A percentile compares a stretch with the other conserved stretches of the same genome.
Conservation (phyloP, 495 filamentous ascomycete species). For the Podospora tetraspora region DNA sequence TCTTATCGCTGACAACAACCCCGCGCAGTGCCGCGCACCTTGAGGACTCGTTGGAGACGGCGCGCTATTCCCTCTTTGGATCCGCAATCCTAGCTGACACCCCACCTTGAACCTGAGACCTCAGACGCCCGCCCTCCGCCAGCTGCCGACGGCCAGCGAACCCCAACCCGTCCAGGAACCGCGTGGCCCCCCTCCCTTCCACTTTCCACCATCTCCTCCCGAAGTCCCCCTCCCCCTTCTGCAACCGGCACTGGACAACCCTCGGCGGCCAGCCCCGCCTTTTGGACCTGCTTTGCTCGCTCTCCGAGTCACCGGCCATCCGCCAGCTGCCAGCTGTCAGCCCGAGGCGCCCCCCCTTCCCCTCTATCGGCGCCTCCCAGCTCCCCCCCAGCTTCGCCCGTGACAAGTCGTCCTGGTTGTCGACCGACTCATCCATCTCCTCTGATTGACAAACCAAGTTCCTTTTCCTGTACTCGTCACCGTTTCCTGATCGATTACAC, state of each 20-base stretch:
- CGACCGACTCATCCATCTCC: background rate
- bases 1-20: background rate
- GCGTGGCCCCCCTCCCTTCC: slow-evolving; percentile 3
- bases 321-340: slow-evolving; percentile 4
- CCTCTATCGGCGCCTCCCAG: background rate
- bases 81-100: background rate
- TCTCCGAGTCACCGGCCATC: slow-evolving; percentile 4
- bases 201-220: background rate
- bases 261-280: slow-evolving; percentile 12
- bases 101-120: background rate
- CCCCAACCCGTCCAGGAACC: slow-evolving; percentile 7
- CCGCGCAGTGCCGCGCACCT: background rate
- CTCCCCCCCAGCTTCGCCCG: background rate
- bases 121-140: background rate
- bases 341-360: background rate
- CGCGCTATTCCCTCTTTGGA: background rate
- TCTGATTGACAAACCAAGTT: background rate
- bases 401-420: background rate
- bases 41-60: slow-evolving; percentile 1
- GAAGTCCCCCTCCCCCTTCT: background rate
- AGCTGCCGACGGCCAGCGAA: background rate
- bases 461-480: background rate
- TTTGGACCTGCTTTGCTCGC: slow-evolving; percentile 9
- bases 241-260: background rate
- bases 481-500: background rate